A percentile compares a stretch with the other conserved stretches of the same genome.
phyloP scores from a whole-genome alignment of 805 yeast species.

The Lipomyces starkeyi region DNA sequence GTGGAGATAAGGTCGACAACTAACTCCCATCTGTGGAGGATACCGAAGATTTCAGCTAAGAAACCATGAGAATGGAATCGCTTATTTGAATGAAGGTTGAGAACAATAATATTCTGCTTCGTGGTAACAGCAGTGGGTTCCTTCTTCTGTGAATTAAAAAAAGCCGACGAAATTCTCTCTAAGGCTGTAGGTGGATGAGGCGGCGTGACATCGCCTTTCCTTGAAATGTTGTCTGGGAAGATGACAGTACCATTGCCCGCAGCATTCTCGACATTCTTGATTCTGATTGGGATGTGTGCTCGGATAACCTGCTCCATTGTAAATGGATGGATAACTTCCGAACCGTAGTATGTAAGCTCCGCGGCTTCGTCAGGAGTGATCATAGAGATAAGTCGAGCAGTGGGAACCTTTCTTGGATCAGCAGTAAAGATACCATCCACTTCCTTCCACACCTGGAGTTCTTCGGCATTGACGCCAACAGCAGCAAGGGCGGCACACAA shows the following conservation, averaged over 20 bases:
- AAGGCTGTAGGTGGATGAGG: slow-evolving; percentile 91
- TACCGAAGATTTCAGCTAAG: slow-evolving; percentile 85
- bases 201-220: slow-evolving; percentile 87
- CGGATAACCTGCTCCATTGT: slow-evolving; percentile 98
- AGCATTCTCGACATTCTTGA: slow-evolving; percentile 95
- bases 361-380: slow-evolving; percentile 99
- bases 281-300: slow-evolving; percentile 94
- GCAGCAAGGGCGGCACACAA: slow-evolving; percentile 96
- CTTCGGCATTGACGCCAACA: slow-evolving; percentile 90
- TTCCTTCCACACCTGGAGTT: slow-evolving; percentile 97
- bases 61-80: slow-evolving; percentile 94
- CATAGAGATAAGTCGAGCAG: slow-evolving; percentile 79
- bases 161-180: slow-evolving; percentile 53
- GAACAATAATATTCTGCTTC: slow-evolving; percentile 86
- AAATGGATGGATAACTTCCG: slow-evolving; percentile 97
- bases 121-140: slow-evolving; percentile 94
- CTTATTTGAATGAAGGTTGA: slow-evolving; percentile 92
- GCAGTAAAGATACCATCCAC: slow-evolving; percentile 99
- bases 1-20: slow-evolving; percentile 97
- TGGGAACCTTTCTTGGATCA: slow-evolving; percentile 93
- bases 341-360: slow-evolving; percentile 95
- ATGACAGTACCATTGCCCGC: slow-evolving; percentile 91
- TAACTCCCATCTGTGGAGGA: slow-evolving; percentile 78
- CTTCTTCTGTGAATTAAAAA: slow-evolving; percentile 47
- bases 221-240: slow-evolving; percentile 86